Conservation (phyloP, 768 basidiomycete genomes). For the Mycena olivaceomarginata region DNA sequence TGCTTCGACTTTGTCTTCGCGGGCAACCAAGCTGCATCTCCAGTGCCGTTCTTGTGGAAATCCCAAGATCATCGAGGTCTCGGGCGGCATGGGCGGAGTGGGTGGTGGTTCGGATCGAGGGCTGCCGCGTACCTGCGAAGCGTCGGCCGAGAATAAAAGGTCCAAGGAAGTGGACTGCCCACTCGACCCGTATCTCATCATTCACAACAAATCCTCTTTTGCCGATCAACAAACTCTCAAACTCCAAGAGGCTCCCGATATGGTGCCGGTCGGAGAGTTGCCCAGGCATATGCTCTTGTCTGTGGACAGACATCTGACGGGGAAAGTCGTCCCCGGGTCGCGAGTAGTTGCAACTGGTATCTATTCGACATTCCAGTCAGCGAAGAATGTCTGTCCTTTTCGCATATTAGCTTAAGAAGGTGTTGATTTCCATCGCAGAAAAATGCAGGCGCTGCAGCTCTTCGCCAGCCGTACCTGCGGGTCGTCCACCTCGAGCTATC, state of each 20-base stretch:
- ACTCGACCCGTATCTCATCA: constrained; percentile 95
- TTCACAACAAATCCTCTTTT: constrained; percentile 95
- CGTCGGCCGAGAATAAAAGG: constrained; percentile 87
- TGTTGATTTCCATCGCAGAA: constrained; percentile 65
- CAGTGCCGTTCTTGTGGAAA: constrained; percentile 95
- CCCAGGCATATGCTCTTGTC: constrained; percentile 96
- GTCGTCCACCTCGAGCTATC: constrained; percentile 95
- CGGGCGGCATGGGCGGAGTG: constrained; percentile 89
- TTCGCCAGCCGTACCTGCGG: constrained; percentile 96
- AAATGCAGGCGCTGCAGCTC: constrained; percentile 88
- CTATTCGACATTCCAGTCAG: constrained; percentile 95
- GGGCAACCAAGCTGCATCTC: constrained; percentile 93
- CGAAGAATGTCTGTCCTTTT: constrained; percentile 80
- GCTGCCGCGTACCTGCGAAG: constrained; percentile 92
- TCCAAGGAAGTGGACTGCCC: constrained; percentile 94
- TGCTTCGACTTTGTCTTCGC: constrained; percentile 93
- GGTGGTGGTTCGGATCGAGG: constrained; percentile 91
- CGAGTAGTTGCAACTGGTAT: constrained; percentile 96
- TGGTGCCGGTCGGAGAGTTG: constrained; percentile 99
- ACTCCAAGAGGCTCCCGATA: constrained; percentile 98
- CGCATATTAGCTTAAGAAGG: neutral
- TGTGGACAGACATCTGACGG: constrained; percentile 92
- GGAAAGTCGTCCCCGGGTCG: constrained; percentile 96
- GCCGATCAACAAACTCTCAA: constrained; percentile 98
- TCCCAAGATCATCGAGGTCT: constrained; percentile 85